Evolutionary conservation across 1,139 yeast species (phyloP), one percentile per base, ranked within the genome.

Genomic region (Kodamaea arcana): DNA sequence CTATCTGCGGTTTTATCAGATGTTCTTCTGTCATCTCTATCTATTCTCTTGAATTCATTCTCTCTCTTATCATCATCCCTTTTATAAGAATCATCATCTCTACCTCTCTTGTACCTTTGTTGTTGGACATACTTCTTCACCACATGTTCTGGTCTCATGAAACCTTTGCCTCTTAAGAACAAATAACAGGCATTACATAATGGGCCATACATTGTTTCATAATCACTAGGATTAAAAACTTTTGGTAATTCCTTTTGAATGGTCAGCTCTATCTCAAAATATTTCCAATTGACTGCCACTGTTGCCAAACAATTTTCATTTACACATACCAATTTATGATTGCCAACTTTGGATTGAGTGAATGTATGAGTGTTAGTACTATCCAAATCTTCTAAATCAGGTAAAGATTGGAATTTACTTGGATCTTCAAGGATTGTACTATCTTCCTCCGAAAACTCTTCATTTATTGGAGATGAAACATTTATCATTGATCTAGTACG

Each of bases 151-250:
- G 76, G 76, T 47, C 75, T 59, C 74, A 71, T 69, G 46, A 69
- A 70, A n/a, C 75, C 76, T 46, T 69, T 68, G 41, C 62, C 65
- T 36, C 75, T 56, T 40, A 70, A 63, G 42, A 71, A 71, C 22
- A 70, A 53, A 44, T 65, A 69, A 44, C 78, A 72, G 3, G 75
- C 75, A 47, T 71, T 70, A 48, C 78, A 72, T 35, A 71, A 55
- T 1, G 76, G 74, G 2, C 78, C 78, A 45, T 65, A 66, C 75
- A 69, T 69, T 4, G 74, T 75, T 33, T 69, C 72, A 42, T 68
- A 69, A 40, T 66, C 54, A 39, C 56, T 57, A 41, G 65, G 65
- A 47, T 69, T 61, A 39, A 69, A 69, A 38, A 60, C 63, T 29
- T 58, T 59, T 24, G 67, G 56, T 26, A 61, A 65, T 37, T 62